Percentiles rank a stretch among this genome's conserved stretches.
Conservation (phyloP, 768 basidiomycete species). For the Cubamyces sp. region DNA sequence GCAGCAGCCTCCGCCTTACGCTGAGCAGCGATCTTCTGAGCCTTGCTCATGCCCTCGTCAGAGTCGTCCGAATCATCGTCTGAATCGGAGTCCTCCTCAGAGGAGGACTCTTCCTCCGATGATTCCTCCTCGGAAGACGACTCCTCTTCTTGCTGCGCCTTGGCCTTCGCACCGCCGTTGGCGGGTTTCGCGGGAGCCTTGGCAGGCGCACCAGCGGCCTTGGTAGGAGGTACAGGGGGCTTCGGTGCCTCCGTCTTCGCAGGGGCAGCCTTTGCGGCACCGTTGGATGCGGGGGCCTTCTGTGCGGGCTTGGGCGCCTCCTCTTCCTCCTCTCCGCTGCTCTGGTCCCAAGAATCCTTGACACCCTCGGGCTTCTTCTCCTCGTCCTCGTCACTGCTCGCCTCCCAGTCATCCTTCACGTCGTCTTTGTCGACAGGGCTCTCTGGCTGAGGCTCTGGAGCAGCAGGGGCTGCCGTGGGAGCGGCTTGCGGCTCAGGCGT, state of each 20-base stretch:
- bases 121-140: slow-evolving; percentile 6
- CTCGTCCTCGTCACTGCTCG: slow-evolving; percentile 49
- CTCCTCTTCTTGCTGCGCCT: slow-evolving; percentile 24
- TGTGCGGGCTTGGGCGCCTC: slow-evolving; percentile 13
- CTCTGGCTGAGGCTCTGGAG: slow-evolving; percentile 20
- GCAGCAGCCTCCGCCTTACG: slow-evolving; percentile 85
- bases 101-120: slow-evolving; percentile 27
- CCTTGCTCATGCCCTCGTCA: slow-evolving; percentile 66
- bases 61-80: slow-evolving; percentile 44
- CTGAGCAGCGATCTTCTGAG: slow-evolving; percentile 69
- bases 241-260: neutral
- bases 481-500: slow-evolving; percentile 38
- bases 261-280: slow-evolving; percentile 30
- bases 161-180: slow-evolving; percentile 20
- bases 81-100: slow-evolving; percentile 13
- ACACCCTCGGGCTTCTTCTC: slow-evolving; percentile 37
- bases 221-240: slow-evolving; percentile 19
- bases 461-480: slow-evolving; percentile 33
- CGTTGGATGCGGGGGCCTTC: slow-evolving; percentile 21
- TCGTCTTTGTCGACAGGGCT: slow-evolving; percentile 31
- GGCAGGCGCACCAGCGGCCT: slow-evolving; percentile 25
- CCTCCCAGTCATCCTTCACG: slow-evolving; percentile 62
- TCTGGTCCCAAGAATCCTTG: slow-evolving; percentile 65
- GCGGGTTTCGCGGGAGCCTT: slow-evolving; percentile 29
- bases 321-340: slow-evolving; percentile 52